Percentiles rank a stretch among this genome's conserved stretches.
These are phyloP conservation scores for Candida sphagnicola DNA, from an alignment of 805 yeast genomes.

Conservation along the genomic window DNA sequence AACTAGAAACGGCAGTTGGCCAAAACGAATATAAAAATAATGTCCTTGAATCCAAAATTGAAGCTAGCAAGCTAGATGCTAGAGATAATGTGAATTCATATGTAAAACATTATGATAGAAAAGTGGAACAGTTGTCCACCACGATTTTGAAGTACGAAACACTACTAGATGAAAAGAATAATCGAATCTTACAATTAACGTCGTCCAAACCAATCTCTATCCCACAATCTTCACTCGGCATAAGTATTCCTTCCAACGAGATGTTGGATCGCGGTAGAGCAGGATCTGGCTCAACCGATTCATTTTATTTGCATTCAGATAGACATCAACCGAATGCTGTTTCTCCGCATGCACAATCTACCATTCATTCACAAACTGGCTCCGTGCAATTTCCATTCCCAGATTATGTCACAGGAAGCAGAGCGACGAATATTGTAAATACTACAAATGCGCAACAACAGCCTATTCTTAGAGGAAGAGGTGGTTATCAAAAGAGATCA, in stretches of 20 bases:
- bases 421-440: constrained; percentile 1
- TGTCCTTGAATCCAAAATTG: constrained; percentile 19
- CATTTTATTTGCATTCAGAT: constrained; percentile 3
- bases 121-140: constrained; percentile 29
- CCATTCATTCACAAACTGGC: constrained; percentile 1
- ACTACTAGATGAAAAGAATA: constrained; percentile 34
- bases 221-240: constrained; percentile 15
- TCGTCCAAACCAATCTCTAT: constrained; percentile 37
- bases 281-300: background rate
- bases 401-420: constrained; percentile 3
- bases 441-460: constrained; percentile 11
- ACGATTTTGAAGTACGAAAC: constrained; percentile 30
- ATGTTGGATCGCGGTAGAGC: constrained; percentile 1
- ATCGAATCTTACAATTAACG: constrained; percentile 29
- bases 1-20: constrained; percentile 13
- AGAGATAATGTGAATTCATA: constrained; percentile 20
- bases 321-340: constrained; percentile 3
- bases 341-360: constrained; percentile 2
- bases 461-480: constrained; percentile 41
- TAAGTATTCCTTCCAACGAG: constrained; percentile 6
- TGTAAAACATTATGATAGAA: constrained; percentile 28
- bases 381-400: constrained; percentile 7
- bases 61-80: constrained; percentile 21
- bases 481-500: constrained; percentile 41
- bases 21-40: constrained; percentile 13